Evolutionary conservation across 352 stramenopile genomes (phyloP), one percentile per base, ranked within the genome.

Genomic region (Lagenidium giganteum): DNA sequence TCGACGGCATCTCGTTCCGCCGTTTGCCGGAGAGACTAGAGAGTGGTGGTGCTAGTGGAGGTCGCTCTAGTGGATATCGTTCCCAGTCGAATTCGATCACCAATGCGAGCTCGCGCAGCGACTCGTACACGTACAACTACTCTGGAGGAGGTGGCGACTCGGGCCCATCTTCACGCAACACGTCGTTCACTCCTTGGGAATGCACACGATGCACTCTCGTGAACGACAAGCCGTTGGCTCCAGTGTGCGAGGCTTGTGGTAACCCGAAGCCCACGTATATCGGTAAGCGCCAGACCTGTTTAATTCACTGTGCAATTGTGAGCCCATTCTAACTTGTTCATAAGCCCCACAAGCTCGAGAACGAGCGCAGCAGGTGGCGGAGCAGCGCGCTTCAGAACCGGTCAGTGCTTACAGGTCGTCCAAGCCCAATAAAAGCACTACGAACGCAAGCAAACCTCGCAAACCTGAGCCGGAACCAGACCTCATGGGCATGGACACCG

Each of bases 1-100:
- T 91, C 26, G 79, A 91, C 26, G 67, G 69, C 17, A 69, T 87
- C 26, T 91, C 79, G 8, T 91, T 91, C 62, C 75, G 79, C 16
- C 79, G 79, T 1, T 52, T 91, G 13, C 79, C 79, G 1, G 73
- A 91, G 8, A 67, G 78, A 20, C 50, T 91, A 5, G 40, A 63
- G 18, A 5, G 25, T 12, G 4, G 17, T 26, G 12, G 46, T 13
- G 8, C 18, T 13, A n/a, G 38, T 11, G 25, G 30, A 28, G 48
- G 50, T 11, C 44, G 49, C 36, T 64, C n/a, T n/a, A n/a, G n/a
- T n/a, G n/a, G n/a, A n/a, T n/a, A n/a, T n/a, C n/a, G n/a, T n/a
- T n/a, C n/a, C n/a, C n/a, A n/a, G n/a, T n/a, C n/a, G n/a, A n/a
- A n/a, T n/a, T n/a, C n/a, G n/a, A n/a, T n/a, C n/a, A 14, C 40